These are phyloP conservation scores for Chalaropsis ovoidea DNA, from an alignment of 2,329 filamentous ascomycete genomes.

Conservation along the genomic window DNA sequence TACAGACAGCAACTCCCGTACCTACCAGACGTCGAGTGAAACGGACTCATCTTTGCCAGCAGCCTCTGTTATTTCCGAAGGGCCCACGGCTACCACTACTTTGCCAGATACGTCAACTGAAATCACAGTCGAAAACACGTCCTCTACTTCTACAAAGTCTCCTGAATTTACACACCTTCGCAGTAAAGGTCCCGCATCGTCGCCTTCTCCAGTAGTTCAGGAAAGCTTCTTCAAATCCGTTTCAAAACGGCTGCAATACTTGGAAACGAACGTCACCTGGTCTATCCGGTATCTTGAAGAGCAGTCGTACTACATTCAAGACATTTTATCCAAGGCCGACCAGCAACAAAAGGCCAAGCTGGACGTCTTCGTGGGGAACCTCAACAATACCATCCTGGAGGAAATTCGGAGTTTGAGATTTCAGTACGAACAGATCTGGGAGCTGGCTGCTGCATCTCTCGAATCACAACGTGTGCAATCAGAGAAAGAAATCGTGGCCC, in stretches of 20 bases:
- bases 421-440: conserved; percentile 95
- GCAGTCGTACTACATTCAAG: conserved; percentile 79
- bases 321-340: conserved; percentile 77
- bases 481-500: conserved; percentile 69
- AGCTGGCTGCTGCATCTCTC: conserved; percentile 83
- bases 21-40: background rate
- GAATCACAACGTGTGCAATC: conserved; percentile 80
- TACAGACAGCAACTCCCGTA: background rate
- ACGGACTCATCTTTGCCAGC: background rate
- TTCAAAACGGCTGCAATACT: conserved; percentile 79
- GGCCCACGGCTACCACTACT: background rate
- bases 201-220: conserved; percentile 71
- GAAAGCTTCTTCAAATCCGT: conserved; percentile 97
- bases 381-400: conserved; percentile 78
- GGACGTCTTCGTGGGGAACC: conserved; percentile 63
- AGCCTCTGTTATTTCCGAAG: background rate
- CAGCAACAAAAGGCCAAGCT: conserved; percentile 80
- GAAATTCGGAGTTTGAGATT: conserved; percentile 69
- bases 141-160: conserved; percentile 31
- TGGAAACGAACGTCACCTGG: conserved; percentile 85
- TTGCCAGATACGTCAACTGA: background rate
- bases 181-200: conserved; percentile 28
- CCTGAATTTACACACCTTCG: conserved; percentile 4
- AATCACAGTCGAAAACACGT: conserved; percentile 31
- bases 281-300: conserved; percentile 95